Conservation (phyloP, 2,329 filamentous ascomycete species). For the Diatrype stigma region DNA sequence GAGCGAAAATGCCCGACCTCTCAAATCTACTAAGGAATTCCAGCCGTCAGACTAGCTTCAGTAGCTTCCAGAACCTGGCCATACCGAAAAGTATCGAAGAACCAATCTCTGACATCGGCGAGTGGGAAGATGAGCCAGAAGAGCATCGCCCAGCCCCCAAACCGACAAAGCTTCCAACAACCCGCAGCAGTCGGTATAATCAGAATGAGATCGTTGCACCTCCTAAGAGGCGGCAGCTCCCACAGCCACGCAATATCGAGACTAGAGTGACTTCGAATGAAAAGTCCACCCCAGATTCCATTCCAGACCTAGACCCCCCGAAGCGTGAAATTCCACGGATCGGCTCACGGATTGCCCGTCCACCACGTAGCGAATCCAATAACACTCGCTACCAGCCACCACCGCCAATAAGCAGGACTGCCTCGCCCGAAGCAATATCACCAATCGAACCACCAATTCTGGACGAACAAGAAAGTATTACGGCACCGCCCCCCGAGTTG, state of each 20-base stretch:
- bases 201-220: constrained; percentile 1
- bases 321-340: background rate
- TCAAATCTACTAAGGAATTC: constrained; percentile 17
- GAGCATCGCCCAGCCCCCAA: constrained; percentile 11
- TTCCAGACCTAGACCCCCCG: background rate
- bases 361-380: background rate
- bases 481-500: constrained; percentile 1
- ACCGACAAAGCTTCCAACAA: constrained; percentile 4
- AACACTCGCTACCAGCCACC: background rate
- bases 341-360: background rate
- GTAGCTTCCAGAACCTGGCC: constrained; percentile 2
- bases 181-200: background rate
- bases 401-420: background rate
- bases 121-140: constrained; percentile 45
- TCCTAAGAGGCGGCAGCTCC: background rate
- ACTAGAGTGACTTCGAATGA: background rate
- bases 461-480: background rate
- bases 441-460: background rate
- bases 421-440: background rate
- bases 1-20: constrained; percentile 24
- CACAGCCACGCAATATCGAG: background rate
- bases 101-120: constrained; percentile 46
- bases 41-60: constrained; percentile 8
- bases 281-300: background rate
- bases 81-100: constrained; percentile 19